Percentiles rank a stretch among this genome's conserved stretches.
phyloP scores from a whole-genome alignment of 106 monocot species.

The Dioscorea zingiberensis region DNA sequence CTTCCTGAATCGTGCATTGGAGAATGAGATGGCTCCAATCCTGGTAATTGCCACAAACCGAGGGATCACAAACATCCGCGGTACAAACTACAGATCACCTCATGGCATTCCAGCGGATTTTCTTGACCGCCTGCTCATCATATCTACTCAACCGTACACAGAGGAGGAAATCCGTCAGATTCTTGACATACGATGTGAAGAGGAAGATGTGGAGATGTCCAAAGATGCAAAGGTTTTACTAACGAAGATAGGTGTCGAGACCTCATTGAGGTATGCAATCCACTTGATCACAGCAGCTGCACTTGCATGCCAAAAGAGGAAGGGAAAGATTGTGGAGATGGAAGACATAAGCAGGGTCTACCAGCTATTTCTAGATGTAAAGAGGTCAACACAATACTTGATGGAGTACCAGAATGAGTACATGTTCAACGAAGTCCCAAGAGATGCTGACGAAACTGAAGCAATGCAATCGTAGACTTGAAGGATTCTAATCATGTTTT shows the following conservation, averaged over 20 bases:
- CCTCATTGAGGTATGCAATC: conserved; percentile 80
- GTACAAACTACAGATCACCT: conserved; percentile 82
- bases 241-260: conserved; percentile 87
- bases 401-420: conserved; percentile 97
- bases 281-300: conserved; percentile 82
- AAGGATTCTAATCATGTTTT: too few relatives aligned
- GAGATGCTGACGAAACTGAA: conserved; percentile 35
- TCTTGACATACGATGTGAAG: conserved; percentile 80
- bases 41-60: conserved; percentile 87
- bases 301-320: conserved; percentile 73
- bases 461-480: conserved; percentile 37
- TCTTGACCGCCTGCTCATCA: conserved; percentile 81
- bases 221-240: conserved; percentile 68
- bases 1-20: conserved; percentile 92
- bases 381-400: conserved; percentile 90
- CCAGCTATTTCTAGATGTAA: conserved; percentile 85
- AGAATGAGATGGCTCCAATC: conserved; percentile 94
- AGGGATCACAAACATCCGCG: conserved; percentile 85
- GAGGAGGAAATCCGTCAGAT: conserved; percentile 78
- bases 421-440: conserved; percentile 68
- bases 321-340: conserved; percentile 84
- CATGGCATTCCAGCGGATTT: conserved; percentile 95
- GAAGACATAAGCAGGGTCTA: conserved; percentile 90
- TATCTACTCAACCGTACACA: conserved; percentile 77
- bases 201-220: conserved; percentile 94